Percentiles rank a stretch among this genome's conserved stretches.
Evolutionary conservation across 805 yeast genomes (phyloP).

Genomic region (Candida saitoana): DNA sequence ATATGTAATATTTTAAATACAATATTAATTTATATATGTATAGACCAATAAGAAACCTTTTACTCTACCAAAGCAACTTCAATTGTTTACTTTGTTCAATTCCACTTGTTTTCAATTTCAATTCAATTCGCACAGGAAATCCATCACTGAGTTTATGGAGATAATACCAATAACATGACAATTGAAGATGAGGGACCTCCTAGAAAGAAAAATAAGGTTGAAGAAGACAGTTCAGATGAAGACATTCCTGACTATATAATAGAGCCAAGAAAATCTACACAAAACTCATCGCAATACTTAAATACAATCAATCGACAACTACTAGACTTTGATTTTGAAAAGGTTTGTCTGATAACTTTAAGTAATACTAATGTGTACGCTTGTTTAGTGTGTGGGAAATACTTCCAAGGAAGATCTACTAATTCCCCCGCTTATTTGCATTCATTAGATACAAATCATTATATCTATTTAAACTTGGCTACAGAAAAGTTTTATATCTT

Average conservation of each 20-base stretch:
- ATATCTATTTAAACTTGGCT: constrained; percentile 54
- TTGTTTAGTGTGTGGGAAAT: constrained; percentile 72
- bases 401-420: constrained; percentile 61
- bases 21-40: too few relatives aligned
- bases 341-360: constrained; percentile 60
- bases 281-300: constrained; percentile 19
- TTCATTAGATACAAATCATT: constrained; percentile 59
- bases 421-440: constrained; percentile 68
- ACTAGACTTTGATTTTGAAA: constrained; percentile 68
- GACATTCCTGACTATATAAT: constrained; percentile 11
- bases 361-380: constrained; percentile 62
- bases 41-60: too few relatives aligned
- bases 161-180: too few relatives aligned
- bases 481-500: constrained; percentile 49
- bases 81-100: too few relatives aligned
- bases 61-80: too few relatives aligned
- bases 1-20: too few relatives aligned
- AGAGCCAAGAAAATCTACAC: neutral
- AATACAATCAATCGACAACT: constrained; percentile 41
- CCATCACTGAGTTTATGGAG: too few relatives aligned
- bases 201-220: neutral
- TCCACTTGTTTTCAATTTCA: too few relatives aligned
- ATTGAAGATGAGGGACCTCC: neutral
- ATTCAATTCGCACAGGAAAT: too few relatives aligned
- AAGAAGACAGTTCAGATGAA: constrained; percentile 8